Evolutionary conservation across 192 early-diverging fungal genomes (phyloP).

Genomic region (Gaertneriomyces sp.): DNA sequence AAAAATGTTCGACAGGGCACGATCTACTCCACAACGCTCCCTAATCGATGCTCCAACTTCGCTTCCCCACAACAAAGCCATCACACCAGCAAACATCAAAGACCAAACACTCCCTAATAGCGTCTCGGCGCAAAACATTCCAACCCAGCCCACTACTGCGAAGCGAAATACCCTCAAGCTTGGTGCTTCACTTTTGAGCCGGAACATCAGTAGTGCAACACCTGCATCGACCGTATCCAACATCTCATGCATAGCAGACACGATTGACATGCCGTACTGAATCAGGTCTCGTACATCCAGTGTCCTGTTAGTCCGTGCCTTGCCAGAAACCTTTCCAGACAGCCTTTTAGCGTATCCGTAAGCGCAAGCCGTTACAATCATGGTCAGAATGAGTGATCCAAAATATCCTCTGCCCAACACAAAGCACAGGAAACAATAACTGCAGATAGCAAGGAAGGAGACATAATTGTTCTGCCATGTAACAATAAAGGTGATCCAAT

Average conservation of each 20-base stretch:
- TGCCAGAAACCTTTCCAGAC: too few relatives aligned
- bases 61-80: slow-evolving; percentile 17
- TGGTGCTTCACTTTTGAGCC: slow-evolving; percentile 12
- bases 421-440: too few relatives aligned
- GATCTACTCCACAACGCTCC: too few relatives aligned
- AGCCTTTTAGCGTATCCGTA: too few relatives aligned
- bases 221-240: slow-evolving; percentile 15
- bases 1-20: too few relatives aligned
- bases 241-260: slow-evolving; percentile 15
- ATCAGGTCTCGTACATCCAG: slow-evolving; percentile 1
- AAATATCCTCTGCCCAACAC: too few relatives aligned
- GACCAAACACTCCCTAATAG: slow-evolving; percentile 3
- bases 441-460: background rate
- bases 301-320: too few relatives aligned
- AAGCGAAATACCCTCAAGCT: slow-evolving; percentile 19
- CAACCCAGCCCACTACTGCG: slow-evolving; percentile 9
- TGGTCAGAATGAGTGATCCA: too few relatives aligned
- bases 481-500: slow-evolving; percentile 12
- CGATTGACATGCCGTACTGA: slow-evolving; percentile 12
- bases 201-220: slow-evolving; percentile 15
- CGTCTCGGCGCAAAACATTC: background rate
- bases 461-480: slow-evolving; percentile 21
- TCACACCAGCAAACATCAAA: slow-evolving; percentile 7
- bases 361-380: too few relatives aligned
- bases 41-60: background rate